phyloP scores from a whole-genome alignment of 306 rosid genomes.

The Glycine soja region DNA sequence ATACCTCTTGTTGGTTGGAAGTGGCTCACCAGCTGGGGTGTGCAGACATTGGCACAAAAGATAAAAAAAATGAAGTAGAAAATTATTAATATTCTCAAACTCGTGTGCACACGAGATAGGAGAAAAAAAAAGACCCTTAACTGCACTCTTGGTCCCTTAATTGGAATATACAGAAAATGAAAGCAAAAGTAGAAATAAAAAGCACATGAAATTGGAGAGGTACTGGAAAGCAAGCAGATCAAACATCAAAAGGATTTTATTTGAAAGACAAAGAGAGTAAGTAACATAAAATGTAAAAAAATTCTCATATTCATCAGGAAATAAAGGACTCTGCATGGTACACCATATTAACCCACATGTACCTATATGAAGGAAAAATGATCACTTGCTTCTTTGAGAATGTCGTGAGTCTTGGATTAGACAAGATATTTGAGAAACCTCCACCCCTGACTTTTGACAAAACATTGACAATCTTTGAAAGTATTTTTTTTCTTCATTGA shows the following conservation, averaged over 20 bases:
- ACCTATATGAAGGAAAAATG: no score
- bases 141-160: neutral
- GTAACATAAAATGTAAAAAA: conserved; percentile 37
- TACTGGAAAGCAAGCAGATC: conserved; percentile 19
- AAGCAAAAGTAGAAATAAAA: neutral
- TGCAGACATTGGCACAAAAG: conserved; percentile 32
- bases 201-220: neutral
- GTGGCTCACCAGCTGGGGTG: conserved; percentile 73
- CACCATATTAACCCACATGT: no score
- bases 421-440: neutral
- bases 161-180: conserved; percentile 2
- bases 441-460: neutral
- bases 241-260: conserved; percentile 10
- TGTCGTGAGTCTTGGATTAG: no score
- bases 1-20: conserved; percentile 62
- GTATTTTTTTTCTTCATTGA: conserved; percentile 4
- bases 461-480: conserved; percentile 1
- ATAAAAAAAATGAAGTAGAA: neutral
- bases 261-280: neutral
- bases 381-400: no score
- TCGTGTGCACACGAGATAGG: neutral
- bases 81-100: neutral
- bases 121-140: neutral
- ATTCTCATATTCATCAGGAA: conserved; percentile 7
- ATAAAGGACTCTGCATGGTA: conserved; percentile 2